A percentile compares a stretch with the other conserved stretches of the same genome.
phyloP scores from a whole-genome alignment of 768 basidiomycete species.

The Phaffia australis region DNA sequence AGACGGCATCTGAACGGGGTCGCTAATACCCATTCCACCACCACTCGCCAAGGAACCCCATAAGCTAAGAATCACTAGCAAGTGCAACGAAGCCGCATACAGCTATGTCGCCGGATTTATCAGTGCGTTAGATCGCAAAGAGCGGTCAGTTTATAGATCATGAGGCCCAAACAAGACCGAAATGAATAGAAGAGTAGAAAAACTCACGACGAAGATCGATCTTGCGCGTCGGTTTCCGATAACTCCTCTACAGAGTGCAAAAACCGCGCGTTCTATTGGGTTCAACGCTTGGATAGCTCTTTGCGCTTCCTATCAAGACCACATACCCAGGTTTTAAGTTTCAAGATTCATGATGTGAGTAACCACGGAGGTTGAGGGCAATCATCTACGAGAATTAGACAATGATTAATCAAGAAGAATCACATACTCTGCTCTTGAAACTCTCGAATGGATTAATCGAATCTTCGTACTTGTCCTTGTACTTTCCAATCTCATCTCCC shows the following conservation, averaged over 20 bases:
- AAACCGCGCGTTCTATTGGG: slow-evolving; percentile 76
- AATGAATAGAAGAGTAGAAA: background rate
- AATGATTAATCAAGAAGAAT: background rate
- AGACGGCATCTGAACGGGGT: background rate
- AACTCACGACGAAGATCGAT: slow-evolving; percentile 58
- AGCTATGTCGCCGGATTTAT: slow-evolving; percentile 29
- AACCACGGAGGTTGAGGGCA: background rate
- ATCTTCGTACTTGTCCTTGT: slow-evolving; percentile 85
- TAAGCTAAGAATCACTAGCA: slow-evolving; percentile 51
- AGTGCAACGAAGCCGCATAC: slow-evolving; percentile 69
- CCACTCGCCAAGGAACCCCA: slow-evolving; percentile 17
- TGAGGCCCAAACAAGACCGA: background rate
- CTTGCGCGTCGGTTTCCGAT: slow-evolving; percentile 83
- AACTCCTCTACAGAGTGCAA: slow-evolving; percentile 70
- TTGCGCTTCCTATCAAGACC: slow-evolving; percentile 65
- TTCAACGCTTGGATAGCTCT: slow-evolving; percentile 84
- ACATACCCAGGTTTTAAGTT: background rate
- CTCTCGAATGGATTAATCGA: slow-evolving; percentile 98
- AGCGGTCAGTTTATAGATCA: background rate
- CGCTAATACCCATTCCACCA: background rate
- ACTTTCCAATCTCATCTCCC: slow-evolving; percentile 72
- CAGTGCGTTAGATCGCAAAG: background rate
- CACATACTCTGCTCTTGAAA: slow-evolving; percentile 80
- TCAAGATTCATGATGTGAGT: background rate
- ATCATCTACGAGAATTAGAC: background rate